phyloP scores from a whole-genome alignment of 2,329 filamentous ascomycete genomes.

The Venturia aucupariae region DNA sequence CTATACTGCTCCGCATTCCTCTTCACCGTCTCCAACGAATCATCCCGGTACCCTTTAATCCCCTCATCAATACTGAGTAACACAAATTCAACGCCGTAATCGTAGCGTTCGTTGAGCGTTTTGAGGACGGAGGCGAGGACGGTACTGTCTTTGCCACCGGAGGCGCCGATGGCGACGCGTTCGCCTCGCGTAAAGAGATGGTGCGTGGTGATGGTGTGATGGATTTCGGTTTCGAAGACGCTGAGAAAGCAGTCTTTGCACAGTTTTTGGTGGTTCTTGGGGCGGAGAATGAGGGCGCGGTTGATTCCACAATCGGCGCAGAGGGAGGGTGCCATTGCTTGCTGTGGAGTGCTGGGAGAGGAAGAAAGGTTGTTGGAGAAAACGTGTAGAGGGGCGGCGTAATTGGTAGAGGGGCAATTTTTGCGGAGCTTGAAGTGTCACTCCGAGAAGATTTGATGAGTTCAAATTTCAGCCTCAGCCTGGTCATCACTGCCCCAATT shows the following conservation, averaged over 20 bases:
- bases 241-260: constrained; percentile 81
- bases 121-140: constrained; percentile 92
- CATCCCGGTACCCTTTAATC: constrained; percentile 93
- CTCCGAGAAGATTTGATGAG: not conserved
- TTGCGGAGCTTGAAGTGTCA: not conserved
- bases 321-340: constrained; percentile 61
- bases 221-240: constrained; percentile 86
- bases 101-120: constrained; percentile 81
- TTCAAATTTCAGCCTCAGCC: not conserved
- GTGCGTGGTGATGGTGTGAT: constrained; percentile 79
- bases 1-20: constrained; percentile 83
- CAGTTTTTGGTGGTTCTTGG: constrained; percentile 89
- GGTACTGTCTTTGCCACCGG: constrained; percentile 94
- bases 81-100: constrained; percentile 77
- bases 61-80: constrained; percentile 93
- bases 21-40: constrained; percentile 93
- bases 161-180: constrained; percentile 86
- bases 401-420: no score
- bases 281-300: constrained; percentile 81
- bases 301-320: constrained; percentile 69
- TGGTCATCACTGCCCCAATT: not conserved
- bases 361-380: not conserved
- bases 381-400: not conserved
- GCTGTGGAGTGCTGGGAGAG: not conserved
- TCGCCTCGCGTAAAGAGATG: constrained; percentile 78